Percentiles rank a stretch among this genome's conserved stretches.
phyloP scores from a whole-genome alignment of 1,284 basidiomycete genomes.

The Trametes sp. region DNA sequence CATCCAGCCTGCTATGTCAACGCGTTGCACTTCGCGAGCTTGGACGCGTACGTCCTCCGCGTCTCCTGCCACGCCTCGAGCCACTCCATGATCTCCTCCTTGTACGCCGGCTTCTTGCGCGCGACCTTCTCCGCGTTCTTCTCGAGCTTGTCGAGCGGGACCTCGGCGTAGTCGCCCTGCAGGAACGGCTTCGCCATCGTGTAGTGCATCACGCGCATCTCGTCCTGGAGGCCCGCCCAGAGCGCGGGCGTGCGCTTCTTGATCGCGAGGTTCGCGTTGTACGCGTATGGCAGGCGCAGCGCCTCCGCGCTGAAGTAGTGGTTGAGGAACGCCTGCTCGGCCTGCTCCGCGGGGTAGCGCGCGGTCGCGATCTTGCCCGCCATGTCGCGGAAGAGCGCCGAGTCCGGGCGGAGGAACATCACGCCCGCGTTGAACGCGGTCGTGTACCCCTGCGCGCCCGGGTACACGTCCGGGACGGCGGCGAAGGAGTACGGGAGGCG shows the following conservation, averaged over 20 bases:
- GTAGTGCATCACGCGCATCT: slow-evolving; percentile 52
- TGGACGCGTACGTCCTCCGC: slow-evolving; percentile 28
- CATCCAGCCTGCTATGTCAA: neutral
- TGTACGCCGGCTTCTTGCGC: slow-evolving; percentile 32
- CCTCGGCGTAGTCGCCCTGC: slow-evolving; percentile 35
- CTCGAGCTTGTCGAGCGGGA: slow-evolving; percentile 36
- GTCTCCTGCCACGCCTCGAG: slow-evolving; percentile 42
- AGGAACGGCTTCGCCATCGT: slow-evolving; percentile 52
- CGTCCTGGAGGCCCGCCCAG: slow-evolving; percentile 46
- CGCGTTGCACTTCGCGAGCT: slow-evolving; percentile 29
- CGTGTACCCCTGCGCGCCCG: slow-evolving; percentile 44
- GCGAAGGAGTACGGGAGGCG: slow-evolving; percentile 50
- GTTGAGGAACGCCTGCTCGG: slow-evolving; percentile 56
- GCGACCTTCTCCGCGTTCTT: slow-evolving; percentile 33
- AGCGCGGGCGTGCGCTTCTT: slow-evolving; percentile 45
- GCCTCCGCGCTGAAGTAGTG: slow-evolving; percentile 49
- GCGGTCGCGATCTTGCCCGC: slow-evolving; percentile 44
- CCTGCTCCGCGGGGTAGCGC: slow-evolving; percentile 44
- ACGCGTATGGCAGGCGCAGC: slow-evolving; percentile 51
- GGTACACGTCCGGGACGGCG: slow-evolving; percentile 52
- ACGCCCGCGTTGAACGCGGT: slow-evolving; percentile 54
- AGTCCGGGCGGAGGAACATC: slow-evolving; percentile 46
- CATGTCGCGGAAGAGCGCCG: slow-evolving; percentile 46
- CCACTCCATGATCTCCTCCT: slow-evolving; percentile 45
- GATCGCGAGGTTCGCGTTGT: slow-evolving; percentile 55